Evolutionary conservation across 176 grass and related monocot species (phyloP).

Genomic region (Miscanthus lutarioriparius): DNA sequence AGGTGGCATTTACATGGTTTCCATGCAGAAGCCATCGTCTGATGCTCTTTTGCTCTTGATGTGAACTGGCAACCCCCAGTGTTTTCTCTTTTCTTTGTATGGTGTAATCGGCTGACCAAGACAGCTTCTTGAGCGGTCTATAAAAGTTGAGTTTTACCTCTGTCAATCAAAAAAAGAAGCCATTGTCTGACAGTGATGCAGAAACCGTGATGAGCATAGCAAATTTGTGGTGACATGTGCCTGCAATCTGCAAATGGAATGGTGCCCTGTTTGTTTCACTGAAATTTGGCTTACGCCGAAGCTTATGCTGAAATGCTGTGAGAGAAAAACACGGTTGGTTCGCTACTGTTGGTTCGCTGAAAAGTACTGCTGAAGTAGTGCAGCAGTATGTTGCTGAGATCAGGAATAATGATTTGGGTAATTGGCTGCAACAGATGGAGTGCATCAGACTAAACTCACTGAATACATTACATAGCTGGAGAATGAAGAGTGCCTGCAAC

Average conservation of each 20-base stretch:
- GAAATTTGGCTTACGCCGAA: too few species aligned
- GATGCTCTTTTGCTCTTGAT: neutral
- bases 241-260: neutral
- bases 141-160: neutral
- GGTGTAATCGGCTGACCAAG: neutral
- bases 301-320: too few species aligned
- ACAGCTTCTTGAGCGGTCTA: neutral
- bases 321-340: too few species aligned
- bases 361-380: too few species aligned
- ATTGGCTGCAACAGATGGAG: neutral
- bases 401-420: neutral
- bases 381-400: neutral
- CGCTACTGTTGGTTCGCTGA: too few species aligned
- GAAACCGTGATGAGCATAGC: neutral
- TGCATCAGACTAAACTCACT: neutral
- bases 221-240: neutral
- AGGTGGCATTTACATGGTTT: neutral
- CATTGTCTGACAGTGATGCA: neutral
- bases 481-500: neutral
- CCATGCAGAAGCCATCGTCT: conserved; percentile 1
- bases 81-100: neutral
- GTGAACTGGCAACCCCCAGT: neutral
- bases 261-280: too few species aligned
- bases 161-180: neutral
- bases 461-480: too few species aligned